Base-by-base conservation (phyloP, 345 rosid genomes). In the Gossypium raimondii region DNA sequence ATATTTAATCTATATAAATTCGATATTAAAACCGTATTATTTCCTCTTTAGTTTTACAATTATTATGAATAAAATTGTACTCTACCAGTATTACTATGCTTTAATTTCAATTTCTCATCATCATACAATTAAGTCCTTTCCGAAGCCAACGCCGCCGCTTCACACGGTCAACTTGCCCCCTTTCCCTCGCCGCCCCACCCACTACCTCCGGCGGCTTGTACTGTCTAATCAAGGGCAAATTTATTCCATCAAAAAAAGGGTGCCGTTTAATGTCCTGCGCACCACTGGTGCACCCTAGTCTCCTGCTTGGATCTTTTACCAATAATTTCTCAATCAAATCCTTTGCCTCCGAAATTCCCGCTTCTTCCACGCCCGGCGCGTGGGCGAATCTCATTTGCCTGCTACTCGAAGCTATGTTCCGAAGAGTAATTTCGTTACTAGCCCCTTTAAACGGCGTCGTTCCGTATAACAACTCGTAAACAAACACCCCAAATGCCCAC, bases 401-500 rank as follows among this genome's bases (percentile, higher is more conserved):
- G 17, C 74, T 24, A 59, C 60, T 83, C 22, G 84, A 76, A 55
- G 80, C 83, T 72, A 94, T 87, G 79, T 94, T 92, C 13, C 89
- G 92, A 59, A 92, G 90, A 2, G 97, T 94, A 63, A 86, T 82
- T 59, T 90, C 93, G 75, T 90, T 84, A 78, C 80, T 85, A 53
- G 67, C 85, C 73, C 97, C 98, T 7, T 88, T 89, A 47, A 94
- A 94, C 82, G 97, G 97, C 29, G 98, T 92, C 78, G 85, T 71
- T 2, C 98, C 98, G 38, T 86, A 80, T 52, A 87, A 2, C 66
- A 94, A 55, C 84, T 94, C 98, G 87, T 90, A 87, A 12, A 84
- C 72, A 48, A 94, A 78, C 48, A 92, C 81, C 77, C 98, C 98
- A 25, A 92, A 87, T 11, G 98, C 94, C 98, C 97, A 94, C 98